These are phyloP conservation scores for Staphylotrichum longicolle DNA, from an alignment of 495 filamentous ascomycete species.

Conservation along the genomic window DNA sequence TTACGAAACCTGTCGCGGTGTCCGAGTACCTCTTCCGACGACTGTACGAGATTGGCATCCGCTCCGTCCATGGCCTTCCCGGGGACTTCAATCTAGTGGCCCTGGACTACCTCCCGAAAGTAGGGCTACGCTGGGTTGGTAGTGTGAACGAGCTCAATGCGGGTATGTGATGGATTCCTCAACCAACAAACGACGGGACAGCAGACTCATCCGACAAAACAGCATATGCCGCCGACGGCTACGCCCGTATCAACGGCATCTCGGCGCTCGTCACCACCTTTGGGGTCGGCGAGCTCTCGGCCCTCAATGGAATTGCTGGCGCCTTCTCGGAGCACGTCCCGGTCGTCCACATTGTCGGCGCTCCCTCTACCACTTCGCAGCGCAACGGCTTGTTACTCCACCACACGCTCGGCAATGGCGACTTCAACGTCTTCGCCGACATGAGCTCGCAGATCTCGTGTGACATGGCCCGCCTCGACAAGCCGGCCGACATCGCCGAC, in stretches of 20 bases:
- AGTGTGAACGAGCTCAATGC: conserved; percentile 82
- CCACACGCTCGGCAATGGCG: conserved; percentile 89
- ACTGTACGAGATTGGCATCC: conserved; percentile 65
- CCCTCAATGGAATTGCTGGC: conserved; percentile 69
- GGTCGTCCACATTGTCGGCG: conserved; percentile 79
- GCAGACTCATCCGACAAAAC: background rate
- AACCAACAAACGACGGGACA: no score
- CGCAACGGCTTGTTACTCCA: conserved; percentile 70
- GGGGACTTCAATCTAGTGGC: conserved; percentile 74
- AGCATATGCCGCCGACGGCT: conserved; percentile 79
- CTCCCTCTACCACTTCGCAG: conserved; percentile 59
- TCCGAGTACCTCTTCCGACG: conserved; percentile 68
- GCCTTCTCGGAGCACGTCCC: conserved; percentile 73
- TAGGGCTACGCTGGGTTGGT: conserved; percentile 70
- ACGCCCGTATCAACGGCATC: conserved; percentile 70
- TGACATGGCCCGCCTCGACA: conserved; percentile 63
- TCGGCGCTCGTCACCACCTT: conserved; percentile 75
- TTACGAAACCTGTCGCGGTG: conserved; percentile 48
- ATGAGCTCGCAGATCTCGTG: conserved; percentile 75
- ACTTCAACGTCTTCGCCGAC: conserved; percentile 78
- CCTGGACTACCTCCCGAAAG: conserved; percentile 63
- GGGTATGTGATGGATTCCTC: conserved; percentile 39
- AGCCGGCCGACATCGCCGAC: conserved; percentile 63
- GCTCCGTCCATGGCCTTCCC: conserved; percentile 67
- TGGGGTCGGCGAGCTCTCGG: conserved; percentile 76